phyloP scores from a whole-genome alignment of 371 early-diverging fungal species.

The Haplosporangium sp. region DNA sequence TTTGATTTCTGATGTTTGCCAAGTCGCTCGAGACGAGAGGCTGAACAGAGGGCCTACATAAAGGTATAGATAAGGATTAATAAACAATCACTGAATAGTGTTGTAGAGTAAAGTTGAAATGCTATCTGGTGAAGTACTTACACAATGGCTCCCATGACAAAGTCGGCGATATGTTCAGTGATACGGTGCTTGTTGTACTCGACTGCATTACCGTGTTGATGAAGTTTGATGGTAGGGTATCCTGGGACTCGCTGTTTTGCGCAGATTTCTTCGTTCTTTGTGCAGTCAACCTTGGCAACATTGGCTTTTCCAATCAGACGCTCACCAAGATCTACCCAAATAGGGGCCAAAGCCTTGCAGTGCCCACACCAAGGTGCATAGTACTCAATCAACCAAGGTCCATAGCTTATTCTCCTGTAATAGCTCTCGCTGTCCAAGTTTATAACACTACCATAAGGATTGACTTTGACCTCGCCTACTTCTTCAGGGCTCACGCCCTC shows the following conservation, averaged over 20 bases:
- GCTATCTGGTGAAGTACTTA: constrained; percentile 14
- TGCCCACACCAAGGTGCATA: constrained; percentile 92
- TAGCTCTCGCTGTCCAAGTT: constrained; percentile 33
- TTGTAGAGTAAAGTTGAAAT: neutral
- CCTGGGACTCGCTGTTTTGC: constrained; percentile 69
- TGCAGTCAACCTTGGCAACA: constrained; percentile 90
- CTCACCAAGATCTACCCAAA: constrained; percentile 81
- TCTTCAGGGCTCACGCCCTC: constrained; percentile 17
- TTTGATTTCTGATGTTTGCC: constrained; percentile 7
- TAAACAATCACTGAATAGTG: neutral
- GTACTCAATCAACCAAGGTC: constrained; percentile 83
- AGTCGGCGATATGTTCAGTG: constrained; percentile 61
- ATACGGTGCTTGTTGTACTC: constrained; percentile 70
- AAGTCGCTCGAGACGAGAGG: constrained; percentile 16
- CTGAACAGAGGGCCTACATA: constrained; percentile 36
- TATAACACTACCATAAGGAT: constrained; percentile 41
- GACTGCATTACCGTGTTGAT: constrained; percentile 60
- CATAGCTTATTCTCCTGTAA: constrained; percentile 24
- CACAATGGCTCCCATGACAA: constrained; percentile 59
- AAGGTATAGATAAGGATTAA: neutral
- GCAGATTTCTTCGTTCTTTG: constrained; percentile 66
- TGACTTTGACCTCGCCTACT: constrained; percentile 41
- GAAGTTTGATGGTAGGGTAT: constrained; percentile 86
- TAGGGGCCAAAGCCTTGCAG: constrained; percentile 86
- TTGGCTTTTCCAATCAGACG: constrained; percentile 75